Percentiles rank a stretch among this genome's conserved stretches.
Evolutionary conservation across 2,329 filamentous ascomycete species (phyloP).

Genomic region (Fusarium floridanum): DNA sequence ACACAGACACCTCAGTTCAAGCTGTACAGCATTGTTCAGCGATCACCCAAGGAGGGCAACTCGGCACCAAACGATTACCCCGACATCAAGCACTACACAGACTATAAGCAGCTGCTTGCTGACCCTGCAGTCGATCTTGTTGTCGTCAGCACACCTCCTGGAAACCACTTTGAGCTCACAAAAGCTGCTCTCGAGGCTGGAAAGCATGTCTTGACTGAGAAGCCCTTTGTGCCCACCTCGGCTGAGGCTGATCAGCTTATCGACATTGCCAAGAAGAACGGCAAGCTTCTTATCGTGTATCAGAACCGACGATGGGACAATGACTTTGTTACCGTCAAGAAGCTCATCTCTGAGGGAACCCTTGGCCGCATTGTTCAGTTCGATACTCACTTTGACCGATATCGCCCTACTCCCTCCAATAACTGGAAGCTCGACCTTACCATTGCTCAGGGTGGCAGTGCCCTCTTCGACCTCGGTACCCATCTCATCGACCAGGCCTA

Average conservation of each 20-base stretch:
- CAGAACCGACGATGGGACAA: conserved; percentile 84
- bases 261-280: conserved; percentile 63
- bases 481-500: conserved; percentile 84
- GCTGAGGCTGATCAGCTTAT: conserved; percentile 76
- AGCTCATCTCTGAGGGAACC: conserved; percentile 69
- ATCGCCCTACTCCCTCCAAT: conserved; percentile 69
- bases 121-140: conserved; percentile 77
- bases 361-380: conserved; percentile 83
- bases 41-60: conserved; percentile 72
- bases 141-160: conserved; percentile 78
- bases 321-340: conserved; percentile 78
- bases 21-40: conserved; percentile 82
- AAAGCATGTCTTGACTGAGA: conserved; percentile 86
- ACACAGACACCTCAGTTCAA: conserved; percentile 71
- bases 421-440: conserved; percentile 76
- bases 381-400: conserved; percentile 84
- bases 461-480: conserved; percentile 80
- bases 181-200: conserved; percentile 75
- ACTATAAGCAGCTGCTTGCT: conserved; percentile 71
- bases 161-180: conserved; percentile 76
- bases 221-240: conserved; percentile 82
- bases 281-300: conserved; percentile 74
- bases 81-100: conserved; percentile 72
- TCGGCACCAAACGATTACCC: conserved; percentile 79
- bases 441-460: conserved; percentile 73